Evolutionary conservation across 495 filamentous ascomycete species (phyloP).

Genomic region (Aspergillus avenaceus): DNA sequence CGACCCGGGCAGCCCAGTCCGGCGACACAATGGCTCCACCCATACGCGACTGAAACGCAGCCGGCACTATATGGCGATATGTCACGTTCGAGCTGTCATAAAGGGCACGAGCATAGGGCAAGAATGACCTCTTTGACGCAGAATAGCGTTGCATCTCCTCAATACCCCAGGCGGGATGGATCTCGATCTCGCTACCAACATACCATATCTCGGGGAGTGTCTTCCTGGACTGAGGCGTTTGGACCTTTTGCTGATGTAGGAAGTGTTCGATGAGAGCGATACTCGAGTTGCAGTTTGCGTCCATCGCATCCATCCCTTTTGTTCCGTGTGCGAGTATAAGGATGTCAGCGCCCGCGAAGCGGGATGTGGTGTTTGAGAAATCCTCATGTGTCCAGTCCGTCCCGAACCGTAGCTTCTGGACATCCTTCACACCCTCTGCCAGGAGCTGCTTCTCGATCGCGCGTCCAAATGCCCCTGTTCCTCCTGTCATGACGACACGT

Average conservation of each 20-base stretch:
- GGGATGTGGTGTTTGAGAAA: background rate
- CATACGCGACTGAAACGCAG: constrained; percentile 4
- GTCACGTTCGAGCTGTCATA: constrained; percentile 6
- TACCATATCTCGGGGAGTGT: constrained; percentile 18
- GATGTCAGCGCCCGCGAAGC: constrained; percentile 7
- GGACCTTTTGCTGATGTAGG: background rate
- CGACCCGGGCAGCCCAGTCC: constrained; percentile 7
- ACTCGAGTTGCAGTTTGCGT: constrained; percentile 8
- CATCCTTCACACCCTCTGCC: constrained; percentile 6
- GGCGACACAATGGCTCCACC: constrained; percentile 5
- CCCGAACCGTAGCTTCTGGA: constrained; percentile 4
- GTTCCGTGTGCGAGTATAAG: constrained; percentile 9
- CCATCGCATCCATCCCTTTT: constrained; percentile 6
- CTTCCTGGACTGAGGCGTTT: background rate
- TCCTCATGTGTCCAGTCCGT: constrained; percentile 3
- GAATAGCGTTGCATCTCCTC: constrained; percentile 3
- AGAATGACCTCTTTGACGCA: constrained; percentile 8
- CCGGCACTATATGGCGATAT: constrained; percentile 16
- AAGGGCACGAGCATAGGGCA: constrained; percentile 13
- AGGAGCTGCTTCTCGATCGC: constrained; percentile 7
- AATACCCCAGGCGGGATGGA: constrained; percentile 3
- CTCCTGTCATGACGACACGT: constrained; percentile 12
- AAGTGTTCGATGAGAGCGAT: constrained; percentile 7
- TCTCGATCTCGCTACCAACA: constrained; percentile 12
- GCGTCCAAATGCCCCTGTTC: constrained; percentile 9